phyloP scores from a whole-genome alignment of 768 basidiomycete species.

The Myochromella boudieri region DNA sequence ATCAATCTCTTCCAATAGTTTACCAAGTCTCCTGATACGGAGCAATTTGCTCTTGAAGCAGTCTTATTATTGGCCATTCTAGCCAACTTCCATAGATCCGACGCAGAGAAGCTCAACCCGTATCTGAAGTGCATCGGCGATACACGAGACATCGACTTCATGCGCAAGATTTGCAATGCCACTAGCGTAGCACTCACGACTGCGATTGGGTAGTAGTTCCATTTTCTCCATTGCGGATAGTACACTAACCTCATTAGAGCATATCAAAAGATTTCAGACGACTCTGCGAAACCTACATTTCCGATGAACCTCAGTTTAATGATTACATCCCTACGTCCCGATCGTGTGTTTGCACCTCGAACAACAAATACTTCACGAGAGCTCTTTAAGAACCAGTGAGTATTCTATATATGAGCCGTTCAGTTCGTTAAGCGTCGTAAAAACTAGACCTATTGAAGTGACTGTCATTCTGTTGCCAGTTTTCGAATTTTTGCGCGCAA shows the following conservation, averaged over 20 bases:
- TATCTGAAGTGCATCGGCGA: slow-evolving; percentile 56
- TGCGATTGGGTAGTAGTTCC: slow-evolving; percentile 53
- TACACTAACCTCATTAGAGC: slow-evolving; percentile 36
- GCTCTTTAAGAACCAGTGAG: slow-evolving; percentile 58
- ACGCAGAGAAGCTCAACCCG: slow-evolving; percentile 67
- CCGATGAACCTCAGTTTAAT: slow-evolving; percentile 51
- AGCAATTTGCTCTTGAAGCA: slow-evolving; percentile 59
- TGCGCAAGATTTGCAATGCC: slow-evolving; percentile 60
- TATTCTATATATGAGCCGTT: not conserved
- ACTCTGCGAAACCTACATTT: slow-evolving; percentile 47
- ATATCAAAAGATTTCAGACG: slow-evolving; percentile 57
- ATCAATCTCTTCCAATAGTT: slow-evolving; percentile 35
- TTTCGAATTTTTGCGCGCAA: slow-evolving; percentile 59
- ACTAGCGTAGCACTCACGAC: slow-evolving; percentile 50
- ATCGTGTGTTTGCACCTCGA: slow-evolving; percentile 48
- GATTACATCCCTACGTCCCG: slow-evolving; percentile 51
- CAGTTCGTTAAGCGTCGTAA: not conserved
- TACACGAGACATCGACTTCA: slow-evolving; percentile 46
- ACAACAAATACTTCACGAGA: slow-evolving; percentile 49
- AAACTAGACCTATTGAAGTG: slow-evolving; percentile 60
- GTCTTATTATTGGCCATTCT: slow-evolving; percentile 59
- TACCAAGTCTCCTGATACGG: slow-evolving; percentile 53
- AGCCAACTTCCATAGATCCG: slow-evolving; percentile 72
- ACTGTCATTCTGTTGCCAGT: slow-evolving; percentile 57
- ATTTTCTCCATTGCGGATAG: too few species aligned